phyloP scores from a whole-genome alignment of 768 basidiomycete genomes.

The Sporobolomyces roseus region DNA sequence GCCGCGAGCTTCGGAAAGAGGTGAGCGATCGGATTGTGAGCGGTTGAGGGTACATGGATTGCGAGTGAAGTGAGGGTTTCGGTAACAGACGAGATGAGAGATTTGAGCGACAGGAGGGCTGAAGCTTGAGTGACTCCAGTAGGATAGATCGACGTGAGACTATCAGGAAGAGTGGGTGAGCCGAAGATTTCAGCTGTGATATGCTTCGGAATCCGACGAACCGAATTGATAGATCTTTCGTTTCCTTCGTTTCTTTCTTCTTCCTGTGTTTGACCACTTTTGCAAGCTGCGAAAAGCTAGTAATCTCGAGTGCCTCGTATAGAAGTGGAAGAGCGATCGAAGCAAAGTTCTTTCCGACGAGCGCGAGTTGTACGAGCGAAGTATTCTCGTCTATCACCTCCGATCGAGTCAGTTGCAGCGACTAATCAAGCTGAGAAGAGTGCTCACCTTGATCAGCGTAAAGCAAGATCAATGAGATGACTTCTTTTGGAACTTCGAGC shows the following conservation, averaged over 20 bases:
- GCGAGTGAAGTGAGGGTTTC: not conserved
- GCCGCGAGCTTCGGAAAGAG: too few species aligned
- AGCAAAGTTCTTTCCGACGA: not conserved
- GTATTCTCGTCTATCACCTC: not conserved
- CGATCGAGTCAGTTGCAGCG: not conserved
- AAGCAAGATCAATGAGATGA: not conserved
- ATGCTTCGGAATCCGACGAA: too few species aligned
- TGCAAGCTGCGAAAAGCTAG: not conserved
- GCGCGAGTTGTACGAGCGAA: not conserved
- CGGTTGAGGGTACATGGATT: not conserved
- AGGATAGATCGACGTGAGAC: slow-evolving; percentile 5
- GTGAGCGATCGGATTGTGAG: not conserved
- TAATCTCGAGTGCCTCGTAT: not conserved
- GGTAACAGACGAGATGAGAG: not conserved
- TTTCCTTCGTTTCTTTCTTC: not conserved
- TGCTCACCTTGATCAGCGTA: not conserved
- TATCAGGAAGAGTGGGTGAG: too few species aligned
- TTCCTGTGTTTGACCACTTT: not conserved
- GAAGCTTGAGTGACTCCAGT: too few species aligned
- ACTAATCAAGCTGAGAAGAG: not conserved
- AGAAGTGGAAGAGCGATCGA: not conserved
- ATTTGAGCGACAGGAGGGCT: not conserved
- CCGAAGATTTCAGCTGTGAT: too few species aligned
- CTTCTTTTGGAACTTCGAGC: not conserved
- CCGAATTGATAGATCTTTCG: too few species aligned